Base-by-base conservation (phyloP, 306 rosid genomes). In the Pyrus communis region DNA sequence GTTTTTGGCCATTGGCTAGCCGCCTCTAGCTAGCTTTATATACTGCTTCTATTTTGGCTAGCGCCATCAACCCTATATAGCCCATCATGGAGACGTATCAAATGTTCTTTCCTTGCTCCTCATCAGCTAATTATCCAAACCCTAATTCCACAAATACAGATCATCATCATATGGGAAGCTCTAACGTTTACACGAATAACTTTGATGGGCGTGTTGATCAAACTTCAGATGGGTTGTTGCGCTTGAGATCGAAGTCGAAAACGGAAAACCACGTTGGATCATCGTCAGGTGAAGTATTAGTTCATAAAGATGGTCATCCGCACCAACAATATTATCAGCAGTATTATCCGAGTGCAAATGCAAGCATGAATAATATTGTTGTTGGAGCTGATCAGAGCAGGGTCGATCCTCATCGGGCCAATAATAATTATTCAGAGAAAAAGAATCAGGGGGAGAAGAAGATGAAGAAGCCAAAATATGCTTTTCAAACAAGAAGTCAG, bases 401-500 rank as follows among this genome's bases (percentile, higher is more conserved):
- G 19, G 54, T 49, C 54, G 31, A 61, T 61, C 38, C 31, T 61
- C 66, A 61, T 61, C 19, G 17, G 66, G 21, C 38, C 66, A 12
- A 22, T 58, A 58, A 49, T 57, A 10, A 19, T 19, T n/a, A 61
- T 61, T 61, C 66, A 61, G 66, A 6, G 31, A 61, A 61, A 5
- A 25, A 61, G 35, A 61, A 25, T 3, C 13, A 61, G 66, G 81
- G 75, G 9, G 76, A 73, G 88, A 75, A 85, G 84, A 80, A 46
- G 18, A 80, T 22, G 23, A 81, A 25, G 46, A 89, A 66, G 71
- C 90, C 84, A 11, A 84, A 70, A 77, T 85, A 62, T 77, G 89
- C 85, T 31, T 88, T 91, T 80, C 90, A 88, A 77, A 86, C 93
- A 18, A 85, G 86, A 67, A 88, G 93, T 82, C 84, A 76, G 33